Evolutionary conservation across 1,284 basidiomycete genomes (phyloP), one percentile per base, ranked within the genome.

Genomic region (Marasmius tenuissimus): DNA sequence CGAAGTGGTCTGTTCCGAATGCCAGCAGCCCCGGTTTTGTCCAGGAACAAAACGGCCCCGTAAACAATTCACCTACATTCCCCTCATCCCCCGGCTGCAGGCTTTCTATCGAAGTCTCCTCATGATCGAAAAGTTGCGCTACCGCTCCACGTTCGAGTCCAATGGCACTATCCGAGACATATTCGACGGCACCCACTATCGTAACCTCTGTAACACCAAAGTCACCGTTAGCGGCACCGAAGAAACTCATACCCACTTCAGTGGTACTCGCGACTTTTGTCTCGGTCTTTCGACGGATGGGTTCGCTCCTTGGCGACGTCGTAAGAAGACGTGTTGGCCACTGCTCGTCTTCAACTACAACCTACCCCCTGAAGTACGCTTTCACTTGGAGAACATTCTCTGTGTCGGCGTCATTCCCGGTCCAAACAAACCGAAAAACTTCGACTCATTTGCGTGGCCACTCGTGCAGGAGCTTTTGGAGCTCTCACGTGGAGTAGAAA

Each of bases 391-490:
- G 16, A 61, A 77, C 61, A 67, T 77, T 22, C 50, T 78, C 1
- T 65, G 64, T 4, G 38, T 78, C 7, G 74, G 74, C 9, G 68
- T 76, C 20, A 75, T 79, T 37, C 76, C 76, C 0, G 76, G 76
- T 0, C 75, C 75, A 0, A 72, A 72, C 27, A 74, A 75, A 54
- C 74, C 75, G 0, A 64, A 67, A 12, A 72, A 77, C 61, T 67
- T 74, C 20, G 72, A 78, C 59, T 78, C 76, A 0, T 78, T 75
- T 62, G 57, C 75, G 0, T 72, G 65, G 65, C 76, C 74, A 0
- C 50, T 74, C 0, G 63, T 71, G 0, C 59, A 71, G 47, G 77
- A 79, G 65, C 64, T 76, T 8, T 51, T 73, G 1, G 34, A 63
- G 6, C 71, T 78, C 0, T 70, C 65, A 0, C 38, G 63, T 3